These are phyloP conservation scores for Hortiboletus flavorubellus DNA, from an alignment of 768 basidiomycete species.

Conservation along the genomic window DNA sequence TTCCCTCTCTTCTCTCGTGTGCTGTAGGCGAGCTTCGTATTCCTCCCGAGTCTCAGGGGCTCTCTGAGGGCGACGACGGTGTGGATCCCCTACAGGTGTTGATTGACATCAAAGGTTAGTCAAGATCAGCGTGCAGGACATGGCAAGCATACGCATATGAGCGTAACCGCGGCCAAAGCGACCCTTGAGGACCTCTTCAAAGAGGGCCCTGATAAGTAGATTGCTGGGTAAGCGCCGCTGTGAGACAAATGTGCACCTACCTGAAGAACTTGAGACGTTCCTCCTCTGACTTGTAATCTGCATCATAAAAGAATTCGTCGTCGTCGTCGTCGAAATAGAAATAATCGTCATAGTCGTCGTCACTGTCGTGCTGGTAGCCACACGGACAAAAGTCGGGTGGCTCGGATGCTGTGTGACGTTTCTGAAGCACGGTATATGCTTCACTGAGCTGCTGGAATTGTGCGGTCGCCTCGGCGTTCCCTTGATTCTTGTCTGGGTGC, in stretches of 20 bases:
- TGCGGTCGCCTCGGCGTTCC: constrained; percentile 59
- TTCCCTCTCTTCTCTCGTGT: constrained; percentile 50
- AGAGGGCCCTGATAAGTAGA: constrained; percentile 41
- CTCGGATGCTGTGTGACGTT: constrained; percentile 42
- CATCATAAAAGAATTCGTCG: constrained; percentile 29
- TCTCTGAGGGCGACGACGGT: constrained; percentile 10
- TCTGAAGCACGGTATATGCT: constrained; percentile 61
- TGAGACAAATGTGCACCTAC: constrained; percentile 27
- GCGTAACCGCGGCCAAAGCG: constrained; percentile 29
- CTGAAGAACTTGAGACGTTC: constrained; percentile 42
- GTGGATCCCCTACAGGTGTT: constrained; percentile 18
- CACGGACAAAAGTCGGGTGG: constrained; percentile 15
- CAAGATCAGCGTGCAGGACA: constrained; percentile 9
- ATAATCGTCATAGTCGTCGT: constrained; percentile 35
- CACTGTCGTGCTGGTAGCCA: constrained; percentile 31
- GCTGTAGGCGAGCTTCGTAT: constrained; percentile 49
- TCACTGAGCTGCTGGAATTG: constrained; percentile 69
- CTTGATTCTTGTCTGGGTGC: constrained; percentile 77
- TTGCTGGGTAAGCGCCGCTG: constrained; percentile 4
- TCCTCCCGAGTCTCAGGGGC: constrained; percentile 49
- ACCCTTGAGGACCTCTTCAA: constrained; percentile 43
- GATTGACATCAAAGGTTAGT: constrained; percentile 6
- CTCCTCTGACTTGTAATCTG: constrained; percentile 33
- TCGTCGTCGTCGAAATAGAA: constrained; percentile 27
- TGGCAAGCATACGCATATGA: constrained; percentile 26